Evolutionary conservation across 78 protist genomes (phyloP).

Genomic region (Cavenderia fasciculata): DNA sequence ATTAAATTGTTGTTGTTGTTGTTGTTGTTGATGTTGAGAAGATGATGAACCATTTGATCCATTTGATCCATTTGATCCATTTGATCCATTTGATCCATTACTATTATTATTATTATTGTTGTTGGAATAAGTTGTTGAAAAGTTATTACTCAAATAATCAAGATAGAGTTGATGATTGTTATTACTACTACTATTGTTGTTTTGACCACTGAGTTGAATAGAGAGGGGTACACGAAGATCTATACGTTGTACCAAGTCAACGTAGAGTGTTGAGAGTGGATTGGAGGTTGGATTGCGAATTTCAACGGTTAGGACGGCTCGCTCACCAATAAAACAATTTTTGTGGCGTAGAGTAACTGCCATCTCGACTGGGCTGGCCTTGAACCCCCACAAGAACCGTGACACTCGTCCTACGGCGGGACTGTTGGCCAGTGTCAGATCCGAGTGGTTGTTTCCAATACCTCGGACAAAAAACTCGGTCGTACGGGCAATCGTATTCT

Average conservation of each 20-base stretch:
- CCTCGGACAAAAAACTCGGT: conserved; percentile 49
- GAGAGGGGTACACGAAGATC: background rate
- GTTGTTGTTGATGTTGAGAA: too few relatives aligned
- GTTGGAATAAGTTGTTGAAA: too few relatives aligned
- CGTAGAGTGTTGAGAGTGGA: background rate
- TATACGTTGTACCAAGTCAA: conserved; percentile 55
- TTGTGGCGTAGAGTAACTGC: conserved; percentile 44
- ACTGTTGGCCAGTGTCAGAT: background rate
- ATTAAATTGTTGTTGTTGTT: too few relatives aligned
- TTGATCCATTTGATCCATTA: too few relatives aligned
- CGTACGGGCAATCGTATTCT: background rate
- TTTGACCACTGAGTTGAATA: too few relatives aligned
- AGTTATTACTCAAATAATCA: too few relatives aligned
- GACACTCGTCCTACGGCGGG: conserved; percentile 1
- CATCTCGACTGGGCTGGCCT: conserved; percentile 58
- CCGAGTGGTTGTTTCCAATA: background rate
- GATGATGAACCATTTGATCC: too few relatives aligned
- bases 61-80: too few relatives aligned
- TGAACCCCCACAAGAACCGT: conserved; percentile 35
- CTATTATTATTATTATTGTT: too few relatives aligned
- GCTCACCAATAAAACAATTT: conserved; percentile 49
- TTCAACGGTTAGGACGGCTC: conserved; percentile 3
- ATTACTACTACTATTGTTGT: too few relatives aligned
- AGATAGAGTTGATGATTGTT: too few relatives aligned
- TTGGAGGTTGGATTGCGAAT: conserved; percentile 25